Base-by-base conservation (phyloP, 2,329 filamentous ascomycete species). In the Sarocladium strictum region DNA sequence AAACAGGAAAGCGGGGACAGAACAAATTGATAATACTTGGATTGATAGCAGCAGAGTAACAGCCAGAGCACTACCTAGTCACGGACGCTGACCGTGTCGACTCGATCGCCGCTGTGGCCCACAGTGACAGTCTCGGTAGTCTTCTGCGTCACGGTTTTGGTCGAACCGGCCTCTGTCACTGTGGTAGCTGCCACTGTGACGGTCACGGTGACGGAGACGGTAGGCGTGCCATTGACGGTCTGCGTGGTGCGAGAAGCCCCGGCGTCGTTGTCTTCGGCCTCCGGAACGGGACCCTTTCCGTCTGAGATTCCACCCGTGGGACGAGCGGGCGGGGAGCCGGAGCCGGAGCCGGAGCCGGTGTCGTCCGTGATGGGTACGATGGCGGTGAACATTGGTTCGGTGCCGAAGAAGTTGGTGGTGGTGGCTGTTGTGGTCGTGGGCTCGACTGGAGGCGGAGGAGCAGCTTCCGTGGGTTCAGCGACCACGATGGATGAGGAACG, bases 141-240 rank as follows among this genome's bases (percentile, higher is more conserved):
- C 45, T 58, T 66, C 54, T 62, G 60, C 3, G 65, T 66, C 10
- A 62, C 57, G 3, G 59, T 64, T 24, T 54, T 54, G 3, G 63
- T 66, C 49, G 59, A 57, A 43, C 55, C 62, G 37, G 63, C 62
- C 52, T 62, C 65, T 19, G 50, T 53, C 10, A 53, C 50, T 9
- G 50, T 53, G 32, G 21, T 21, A n/a, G 50, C 11, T 7, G 50
- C 50, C 24, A 67, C 63, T 3, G 71, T 73, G 2, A 72, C 66
- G 3, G 71, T 72, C 26, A 70, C 61, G 56, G 62, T 68, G 11
- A 71, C 59, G 1, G 68, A 70, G 32, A 71, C 66, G 10, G 69
- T 70, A 2, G 66, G 64, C n/a, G 63, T 64, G 3, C 68, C 67
- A 29, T 64, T 60, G 19, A 66, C 62, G 15, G 58, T 41, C 5